These are phyloP conservation scores for Ascosphaera acerosa DNA, from an alignment of 2,329 filamentous ascomycete genomes.

Conservation along the genomic window DNA sequence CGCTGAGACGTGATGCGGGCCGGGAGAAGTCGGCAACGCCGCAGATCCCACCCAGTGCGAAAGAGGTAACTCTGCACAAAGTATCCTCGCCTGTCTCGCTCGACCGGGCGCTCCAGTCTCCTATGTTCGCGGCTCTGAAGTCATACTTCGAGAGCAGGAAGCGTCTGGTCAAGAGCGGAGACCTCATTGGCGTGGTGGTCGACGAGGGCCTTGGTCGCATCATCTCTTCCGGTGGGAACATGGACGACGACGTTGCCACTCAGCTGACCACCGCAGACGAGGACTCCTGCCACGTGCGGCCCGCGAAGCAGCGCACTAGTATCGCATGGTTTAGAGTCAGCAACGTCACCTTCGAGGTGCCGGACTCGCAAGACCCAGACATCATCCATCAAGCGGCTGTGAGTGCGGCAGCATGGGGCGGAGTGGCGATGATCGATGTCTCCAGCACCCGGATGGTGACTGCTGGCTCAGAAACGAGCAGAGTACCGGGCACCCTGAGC, in stretches of 20 bases:
- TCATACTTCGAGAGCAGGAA: constrained; percentile 64
- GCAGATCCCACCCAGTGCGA: constrained; percentile 32
- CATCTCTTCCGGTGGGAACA: constrained; percentile 46
- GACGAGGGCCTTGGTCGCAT: constrained; percentile 65
- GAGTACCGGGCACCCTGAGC: constrained; percentile 47
- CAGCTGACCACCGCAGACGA: constrained; percentile 14
- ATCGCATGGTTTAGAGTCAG: constrained; percentile 89
- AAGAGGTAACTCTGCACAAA: constrained; percentile 69
- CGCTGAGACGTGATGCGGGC: not conserved
- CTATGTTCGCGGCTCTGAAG: constrained; percentile 66
- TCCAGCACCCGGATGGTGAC: constrained; percentile 73
- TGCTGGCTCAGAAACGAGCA: constrained; percentile 63
- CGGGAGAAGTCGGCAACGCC: constrained; percentile 15
- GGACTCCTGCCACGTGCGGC: constrained; percentile 6
- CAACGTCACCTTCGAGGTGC: constrained; percentile 31
- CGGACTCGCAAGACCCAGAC: constrained; percentile 7
- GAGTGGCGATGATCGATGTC: constrained; percentile 64
- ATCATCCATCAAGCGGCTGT: constrained; percentile 14
- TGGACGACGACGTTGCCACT: constrained; percentile 38
- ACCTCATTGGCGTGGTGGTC: constrained; percentile 69
- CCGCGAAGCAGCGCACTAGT: constrained; percentile 10
- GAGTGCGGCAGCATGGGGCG: constrained; percentile 39
- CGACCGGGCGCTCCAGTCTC: constrained; percentile 62
- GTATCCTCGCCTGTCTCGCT: constrained; percentile 73
- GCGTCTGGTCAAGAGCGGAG: constrained; percentile 61